Conservation (phyloP, 2,329 filamentous ascomycete genomes). For the Cadophora luteo-olivacea region DNA sequence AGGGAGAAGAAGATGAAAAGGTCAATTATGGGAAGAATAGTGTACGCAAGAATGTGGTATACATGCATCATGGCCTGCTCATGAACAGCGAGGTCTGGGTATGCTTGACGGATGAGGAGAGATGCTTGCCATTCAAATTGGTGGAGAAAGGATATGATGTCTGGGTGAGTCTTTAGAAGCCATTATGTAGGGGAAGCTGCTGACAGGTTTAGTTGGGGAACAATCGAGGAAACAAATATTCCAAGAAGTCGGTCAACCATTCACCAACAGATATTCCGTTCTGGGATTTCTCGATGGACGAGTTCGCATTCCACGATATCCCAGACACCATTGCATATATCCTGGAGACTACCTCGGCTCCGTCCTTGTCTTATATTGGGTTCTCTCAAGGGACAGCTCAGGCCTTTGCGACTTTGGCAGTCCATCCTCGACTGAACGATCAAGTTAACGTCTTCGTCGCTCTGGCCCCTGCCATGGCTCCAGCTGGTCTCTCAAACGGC, state of each 20-base stretch:
- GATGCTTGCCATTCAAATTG: conserved; percentile 86
- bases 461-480: conserved; percentile 94
- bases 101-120: conserved; percentile 83
- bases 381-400: conserved; percentile 98
- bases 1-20: conserved; percentile 78
- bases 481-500: conserved; percentile 85
- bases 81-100: conserved; percentile 99
- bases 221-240: conserved; percentile 98
- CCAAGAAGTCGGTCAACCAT: conserved; percentile 84
- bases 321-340: conserved; percentile 95
- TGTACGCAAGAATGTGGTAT: conserved; percentile 83
- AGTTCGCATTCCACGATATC: conserved; percentile 98
- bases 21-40: conserved; percentile 76
- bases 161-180: conserved; percentile 66
- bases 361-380: conserved; percentile 91
- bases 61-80: conserved; percentile 92
- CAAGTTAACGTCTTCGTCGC: conserved; percentile 97
- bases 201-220: conserved; percentile 76
- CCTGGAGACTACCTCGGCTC: conserved; percentile 79
- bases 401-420: conserved; percentile 90
- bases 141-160: conserved; percentile 95
- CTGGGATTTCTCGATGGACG: conserved; percentile 98
- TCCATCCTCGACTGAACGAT: conserved; percentile 89
- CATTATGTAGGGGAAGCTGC: conserved; percentile 16
- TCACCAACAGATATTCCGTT: conserved; percentile 80